phyloP scores from a whole-genome alignment of 495 filamentous ascomycete species.

The Parmelia sp. region DNA sequence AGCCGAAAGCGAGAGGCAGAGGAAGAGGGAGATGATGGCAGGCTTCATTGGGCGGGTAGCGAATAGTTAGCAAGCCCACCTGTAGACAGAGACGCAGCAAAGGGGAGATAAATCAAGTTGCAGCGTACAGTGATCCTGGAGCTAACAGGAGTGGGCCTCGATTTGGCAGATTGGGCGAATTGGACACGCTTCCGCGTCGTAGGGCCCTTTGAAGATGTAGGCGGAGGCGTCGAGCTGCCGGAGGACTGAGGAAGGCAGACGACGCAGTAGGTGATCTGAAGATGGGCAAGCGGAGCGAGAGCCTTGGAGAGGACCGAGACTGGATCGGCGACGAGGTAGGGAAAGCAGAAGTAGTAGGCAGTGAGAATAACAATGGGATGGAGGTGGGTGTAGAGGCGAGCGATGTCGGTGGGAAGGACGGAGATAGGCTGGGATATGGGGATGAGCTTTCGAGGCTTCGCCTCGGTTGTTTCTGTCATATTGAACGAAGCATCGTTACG shows the following conservation, averaged over 20 bases:
- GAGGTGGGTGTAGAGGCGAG: constrained; percentile 50
- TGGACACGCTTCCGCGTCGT: constrained; percentile 23
- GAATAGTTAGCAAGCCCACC: constrained; percentile 17
- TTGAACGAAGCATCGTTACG: constrained; percentile 10
- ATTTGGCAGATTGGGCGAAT: constrained; percentile 28
- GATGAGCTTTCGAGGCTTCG: constrained; percentile 14
- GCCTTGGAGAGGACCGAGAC: constrained; percentile 54
- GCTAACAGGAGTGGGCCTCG: constrained; percentile 12
- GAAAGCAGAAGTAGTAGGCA: constrained; percentile 56
- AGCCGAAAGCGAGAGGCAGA: constrained; percentile 59
- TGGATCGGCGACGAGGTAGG: constrained; percentile 62
- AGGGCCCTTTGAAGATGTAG: constrained; percentile 16
- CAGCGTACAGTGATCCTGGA: constrained; percentile 19
- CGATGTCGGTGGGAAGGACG: constrained; percentile 43
- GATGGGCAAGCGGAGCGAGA: constrained; percentile 53
- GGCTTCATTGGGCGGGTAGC: constrained; percentile 41
- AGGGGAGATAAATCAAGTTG: not conserved
- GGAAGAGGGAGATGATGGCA: constrained; percentile 50
- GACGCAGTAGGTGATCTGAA: constrained; percentile 64
- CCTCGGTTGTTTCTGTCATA: constrained; percentile 19
- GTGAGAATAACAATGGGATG: constrained; percentile 62
- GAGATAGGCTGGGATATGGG: constrained; percentile 32
- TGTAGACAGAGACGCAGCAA: not conserved
- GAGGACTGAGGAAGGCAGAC: constrained; percentile 63
- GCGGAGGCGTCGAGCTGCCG: constrained; percentile 32